These are phyloP conservation scores for Cardamine chenopodiifolia DNA, from an alignment of 345 rosid genomes.

Conservation along the genomic window DNA sequence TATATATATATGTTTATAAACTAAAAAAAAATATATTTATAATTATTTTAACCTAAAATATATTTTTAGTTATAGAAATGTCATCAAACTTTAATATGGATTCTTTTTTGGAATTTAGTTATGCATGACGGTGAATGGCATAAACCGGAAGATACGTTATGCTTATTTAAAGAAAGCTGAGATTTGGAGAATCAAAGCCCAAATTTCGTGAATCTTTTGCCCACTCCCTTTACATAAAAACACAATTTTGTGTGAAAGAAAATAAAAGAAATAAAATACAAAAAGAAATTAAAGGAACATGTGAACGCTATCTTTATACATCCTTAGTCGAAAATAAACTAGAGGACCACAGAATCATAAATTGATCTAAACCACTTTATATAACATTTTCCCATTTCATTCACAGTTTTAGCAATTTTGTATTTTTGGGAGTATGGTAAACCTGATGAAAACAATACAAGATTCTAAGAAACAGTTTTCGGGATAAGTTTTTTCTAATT, in stretches of 20 bases:
- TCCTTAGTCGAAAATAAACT: conserved; percentile 34
- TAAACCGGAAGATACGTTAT: conserved; percentile 32
- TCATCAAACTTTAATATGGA: too few species aligned
- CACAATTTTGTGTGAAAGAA: conserved; percentile 2
- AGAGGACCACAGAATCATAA: conserved; percentile 43
- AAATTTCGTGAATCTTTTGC: conserved; percentile 43
- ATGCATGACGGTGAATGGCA: conserved; percentile 28
- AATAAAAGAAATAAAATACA: neutral
- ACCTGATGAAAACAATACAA: neutral
- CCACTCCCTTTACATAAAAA: conserved; percentile 36
- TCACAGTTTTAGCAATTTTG: conserved; percentile 10
- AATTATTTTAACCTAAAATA: too few species aligned
- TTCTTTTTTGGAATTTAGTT: conserved; percentile 11
- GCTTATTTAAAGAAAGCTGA: conserved; percentile 41
- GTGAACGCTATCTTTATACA: conserved; percentile 41
- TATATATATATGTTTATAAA: too few species aligned
- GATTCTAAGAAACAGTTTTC: neutral
- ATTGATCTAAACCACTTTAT: conserved; percentile 33
- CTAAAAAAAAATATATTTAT: too few species aligned
- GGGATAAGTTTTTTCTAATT: too few species aligned
- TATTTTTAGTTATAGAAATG: too few species aligned
- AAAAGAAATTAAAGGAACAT: conserved; percentile 12
- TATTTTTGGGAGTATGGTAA: conserved; percentile 4
- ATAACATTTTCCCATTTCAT: neutral
- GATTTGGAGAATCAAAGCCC: conserved; percentile 46